Conservation (phyloP, 2,329 filamentous ascomycete species). For the Neonectria magnoliae region DNA sequence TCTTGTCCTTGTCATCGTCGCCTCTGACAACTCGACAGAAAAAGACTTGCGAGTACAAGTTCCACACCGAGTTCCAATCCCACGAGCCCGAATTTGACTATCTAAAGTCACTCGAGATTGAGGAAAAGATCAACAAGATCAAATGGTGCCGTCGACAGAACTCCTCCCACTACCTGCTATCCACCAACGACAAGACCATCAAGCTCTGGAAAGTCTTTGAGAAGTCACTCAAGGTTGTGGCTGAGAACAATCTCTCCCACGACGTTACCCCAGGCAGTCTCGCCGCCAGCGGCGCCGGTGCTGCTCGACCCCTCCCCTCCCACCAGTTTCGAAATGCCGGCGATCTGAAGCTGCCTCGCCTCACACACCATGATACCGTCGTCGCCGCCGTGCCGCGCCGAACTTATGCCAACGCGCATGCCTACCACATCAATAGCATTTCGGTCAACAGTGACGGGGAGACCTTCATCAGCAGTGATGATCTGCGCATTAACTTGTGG, state of each 20-base stretch:
- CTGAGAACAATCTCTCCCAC: conserved; percentile 97
- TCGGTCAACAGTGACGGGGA: conserved; percentile 99
- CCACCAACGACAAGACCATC: conserved; percentile 99
- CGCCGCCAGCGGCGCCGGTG: conserved; percentile 80
- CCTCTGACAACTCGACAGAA: conserved; percentile 68
- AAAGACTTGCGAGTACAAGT: conserved; percentile 99
- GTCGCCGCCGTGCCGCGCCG: conserved; percentile 95
- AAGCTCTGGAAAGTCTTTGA: conserved; percentile 99
- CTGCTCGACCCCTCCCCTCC: conserved; percentile 73
- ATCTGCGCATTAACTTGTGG: conserved; percentile 97
- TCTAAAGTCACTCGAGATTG: conserved; percentile 97
- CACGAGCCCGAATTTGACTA: conserved; percentile 99
- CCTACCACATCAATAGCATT: conserved; percentile 99
- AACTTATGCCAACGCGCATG: conserved; percentile 97
- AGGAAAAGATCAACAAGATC: conserved; percentile 99
- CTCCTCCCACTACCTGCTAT: conserved; percentile 96
- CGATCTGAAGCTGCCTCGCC: conserved; percentile 90
- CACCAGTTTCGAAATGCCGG: conserved; percentile 81
- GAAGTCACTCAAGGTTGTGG: conserved; percentile 98
- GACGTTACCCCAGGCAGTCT: conserved; percentile 84
- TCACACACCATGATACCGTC: conserved; percentile 98
- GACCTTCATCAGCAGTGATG: conserved; percentile 99
- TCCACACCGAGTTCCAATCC: conserved; percentile 99
- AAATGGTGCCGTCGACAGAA: conserved; percentile 99
- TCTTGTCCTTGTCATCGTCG: conserved; percentile 46